A percentile compares a stretch with the other conserved stretches of the same genome.
phyloP scores from a whole-genome alignment of 139 green algal genomes.

The Chlamydomonas eustigma region DNA sequence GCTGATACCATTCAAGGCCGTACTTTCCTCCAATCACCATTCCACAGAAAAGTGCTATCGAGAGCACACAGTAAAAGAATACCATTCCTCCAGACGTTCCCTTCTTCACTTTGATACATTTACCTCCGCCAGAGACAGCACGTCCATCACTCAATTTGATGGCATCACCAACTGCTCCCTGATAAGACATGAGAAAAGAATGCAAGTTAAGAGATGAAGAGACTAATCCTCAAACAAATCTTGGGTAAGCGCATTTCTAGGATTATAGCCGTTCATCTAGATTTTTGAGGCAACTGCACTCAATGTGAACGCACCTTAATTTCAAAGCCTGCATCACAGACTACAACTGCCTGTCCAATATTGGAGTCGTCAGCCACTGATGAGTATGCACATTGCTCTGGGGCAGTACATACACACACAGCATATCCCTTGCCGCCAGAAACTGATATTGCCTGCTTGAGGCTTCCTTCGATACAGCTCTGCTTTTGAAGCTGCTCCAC shows the following conservation, averaged over 20 bases:
- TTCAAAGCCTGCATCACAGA: constrained; percentile 15
- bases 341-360: constrained; percentile 18
- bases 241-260: too few species aligned
- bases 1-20: constrained; percentile 23
- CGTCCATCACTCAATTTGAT: constrained; percentile 7
- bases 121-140: not conserved
- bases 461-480: not conserved
- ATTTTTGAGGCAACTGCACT: not conserved
- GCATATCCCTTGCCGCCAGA: constrained; percentile 18
- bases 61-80: constrained; percentile 36
- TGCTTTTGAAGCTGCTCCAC: not conserved
- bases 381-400: not conserved
- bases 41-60: constrained; percentile 18
- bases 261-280: too few species aligned
- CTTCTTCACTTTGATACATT: not conserved
- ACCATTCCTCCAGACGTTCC: constrained; percentile 28
- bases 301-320: constrained; percentile 6
- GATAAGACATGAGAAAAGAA: too few species aligned
- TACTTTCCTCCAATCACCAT: constrained; percentile 25
- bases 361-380: not conserved
- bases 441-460: not conserved
- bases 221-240: too few species aligned
- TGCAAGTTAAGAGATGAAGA: too few species aligned
- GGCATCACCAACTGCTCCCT: not conserved
- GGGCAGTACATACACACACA: constrained; percentile 16